These are phyloP conservation scores for Ocimum tenuiflorum DNA, from an alignment of 257 asterid species.

Conservation along the genomic window DNA sequence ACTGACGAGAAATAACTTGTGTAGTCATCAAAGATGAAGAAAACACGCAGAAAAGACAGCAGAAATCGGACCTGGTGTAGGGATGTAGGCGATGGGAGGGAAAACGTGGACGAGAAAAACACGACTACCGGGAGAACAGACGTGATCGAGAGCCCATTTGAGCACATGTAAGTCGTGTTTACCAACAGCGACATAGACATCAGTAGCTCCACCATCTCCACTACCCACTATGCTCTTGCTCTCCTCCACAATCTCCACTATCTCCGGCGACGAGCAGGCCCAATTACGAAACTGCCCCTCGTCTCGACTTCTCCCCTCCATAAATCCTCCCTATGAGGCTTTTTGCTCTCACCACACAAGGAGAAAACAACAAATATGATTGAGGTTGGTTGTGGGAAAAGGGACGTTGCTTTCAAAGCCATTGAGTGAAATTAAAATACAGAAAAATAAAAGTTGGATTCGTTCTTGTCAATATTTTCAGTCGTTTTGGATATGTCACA, in stretches of 20 bases:
- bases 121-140: conserved; percentile 40
- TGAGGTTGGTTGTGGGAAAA: conserved; percentile 10
- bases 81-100: conserved; percentile 48
- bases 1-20: background rate
- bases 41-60: background rate
- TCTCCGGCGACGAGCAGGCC: conserved; percentile 47
- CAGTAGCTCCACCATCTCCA: conserved; percentile 34
- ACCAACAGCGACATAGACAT: conserved; percentile 69
- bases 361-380: conserved; percentile 24
- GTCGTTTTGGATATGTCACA: conserved; percentile 22
- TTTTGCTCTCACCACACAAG: conserved; percentile 23
- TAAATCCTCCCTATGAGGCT: background rate
- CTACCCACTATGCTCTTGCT: conserved; percentile 25
- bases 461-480: conserved; percentile 22
- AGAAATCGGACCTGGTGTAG: conserved; percentile 71
- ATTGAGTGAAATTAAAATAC: background rate
- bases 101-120: conserved; percentile 57
- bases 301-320: conserved; percentile 20
- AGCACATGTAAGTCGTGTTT: conserved; percentile 59
- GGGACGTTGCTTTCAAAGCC: conserved; percentile 42
- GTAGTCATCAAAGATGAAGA: background rate
- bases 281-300: conserved; percentile 33
- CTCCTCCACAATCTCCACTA: conserved; percentile 61
- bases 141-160: conserved; percentile 66
- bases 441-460: conserved; percentile 21